Base-by-base conservation (phyloP, 305 asterid genomes). In the Fraxinus albicans region DNA sequence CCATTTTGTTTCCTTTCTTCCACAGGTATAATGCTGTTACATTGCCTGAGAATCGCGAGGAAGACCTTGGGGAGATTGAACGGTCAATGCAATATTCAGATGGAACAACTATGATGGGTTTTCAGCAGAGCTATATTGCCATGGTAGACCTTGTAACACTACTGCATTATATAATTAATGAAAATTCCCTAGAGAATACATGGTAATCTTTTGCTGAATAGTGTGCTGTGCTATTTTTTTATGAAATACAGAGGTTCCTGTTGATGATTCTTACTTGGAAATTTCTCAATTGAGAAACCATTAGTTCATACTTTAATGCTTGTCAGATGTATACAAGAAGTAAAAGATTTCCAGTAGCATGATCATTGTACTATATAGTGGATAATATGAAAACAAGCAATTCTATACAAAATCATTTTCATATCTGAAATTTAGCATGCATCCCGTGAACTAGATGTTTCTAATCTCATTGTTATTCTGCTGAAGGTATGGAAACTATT, bases 21-120 rank as follows among this genome's bases (percentile, higher is more conserved):
- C 83, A 86, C 78, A 94, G 99, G 88, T 82, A 82, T 85, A 92
- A 86, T 80, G 81, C 94, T 78, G 88, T 91, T 80, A 93, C 95
- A 19, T 84, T 91, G 89, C 94, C 97, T 63, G 91, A 86, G 55
- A 91, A 87, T 85, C 83, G 31, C 65, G 92, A 87, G 60, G 91
- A 92, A 73, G 95, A 92, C 84, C 88, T 87, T 80, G 91, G 87
- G 63, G 96, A 91, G 84, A 88, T 82, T 50, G 95, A 93, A 77
- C 92, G 86, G 44, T 81, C 91, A 0, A 82, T 91, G 83, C 90
- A 80, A 33, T 77, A 86, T 84, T 84, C 92, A 79, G 80, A 86
- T 81, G 88, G 89, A 80, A 58, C 84, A 36, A 91, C 90, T 80
- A 47, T 86, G 82, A 92, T 89, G 93, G 91, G 86, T 58, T 93